phyloP scores from a whole-genome alignment of 805 yeast genomes.

The Starmerella bombicola region DNA sequence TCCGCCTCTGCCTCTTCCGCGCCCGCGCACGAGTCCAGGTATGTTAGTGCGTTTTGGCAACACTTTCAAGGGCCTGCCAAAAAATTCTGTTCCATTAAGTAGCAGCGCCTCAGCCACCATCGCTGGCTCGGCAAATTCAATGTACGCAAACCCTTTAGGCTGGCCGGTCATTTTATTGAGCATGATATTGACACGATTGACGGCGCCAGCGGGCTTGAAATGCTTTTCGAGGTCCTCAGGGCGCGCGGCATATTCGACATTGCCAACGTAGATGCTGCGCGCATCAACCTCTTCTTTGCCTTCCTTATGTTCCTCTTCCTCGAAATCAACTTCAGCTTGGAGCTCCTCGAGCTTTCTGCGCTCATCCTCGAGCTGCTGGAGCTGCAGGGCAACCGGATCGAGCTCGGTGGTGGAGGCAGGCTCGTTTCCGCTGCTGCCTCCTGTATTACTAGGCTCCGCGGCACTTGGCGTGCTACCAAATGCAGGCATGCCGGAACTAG shows the following conservation, averaged over 20 bases:
- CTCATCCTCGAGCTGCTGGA: conserved; percentile 43
- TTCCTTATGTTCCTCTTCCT: conserved; percentile 33
- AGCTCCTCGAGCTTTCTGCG: conserved; percentile 49
- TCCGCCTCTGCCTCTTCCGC: conserved; percentile 35
- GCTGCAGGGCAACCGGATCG: conserved; percentile 15
- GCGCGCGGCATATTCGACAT: conserved; percentile 66
- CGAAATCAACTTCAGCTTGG: conserved; percentile 38
- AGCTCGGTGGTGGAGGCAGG: too few species aligned
- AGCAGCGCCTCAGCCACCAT: conserved; percentile 53
- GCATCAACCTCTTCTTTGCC: conserved; percentile 59
- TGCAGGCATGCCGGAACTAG: too few species aligned
- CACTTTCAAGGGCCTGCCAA: conserved; percentile 62
- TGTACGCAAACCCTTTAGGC: conserved; percentile 79
- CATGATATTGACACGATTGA: conserved; percentile 68
- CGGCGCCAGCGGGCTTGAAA: conserved; percentile 56
- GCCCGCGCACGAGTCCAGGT: conserved; percentile 52
- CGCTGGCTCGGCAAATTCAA: conserved; percentile 64
- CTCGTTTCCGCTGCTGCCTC: too few species aligned
- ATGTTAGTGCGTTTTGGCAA: conserved; percentile 67
- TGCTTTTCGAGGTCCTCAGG: conserved; percentile 70
- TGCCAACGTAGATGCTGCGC: conserved; percentile 69
- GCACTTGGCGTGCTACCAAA: too few species aligned
- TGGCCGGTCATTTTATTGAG: conserved; percentile 54
- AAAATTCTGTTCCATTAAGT: conserved; percentile 51
- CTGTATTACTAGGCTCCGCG: too few species aligned